A percentile compares a stretch with the other conserved stretches of the same genome.
These are phyloP conservation scores for Didymosphaeria variabile DNA, from an alignment of 2,329 filamentous ascomycete species.

Conservation along the genomic window DNA sequence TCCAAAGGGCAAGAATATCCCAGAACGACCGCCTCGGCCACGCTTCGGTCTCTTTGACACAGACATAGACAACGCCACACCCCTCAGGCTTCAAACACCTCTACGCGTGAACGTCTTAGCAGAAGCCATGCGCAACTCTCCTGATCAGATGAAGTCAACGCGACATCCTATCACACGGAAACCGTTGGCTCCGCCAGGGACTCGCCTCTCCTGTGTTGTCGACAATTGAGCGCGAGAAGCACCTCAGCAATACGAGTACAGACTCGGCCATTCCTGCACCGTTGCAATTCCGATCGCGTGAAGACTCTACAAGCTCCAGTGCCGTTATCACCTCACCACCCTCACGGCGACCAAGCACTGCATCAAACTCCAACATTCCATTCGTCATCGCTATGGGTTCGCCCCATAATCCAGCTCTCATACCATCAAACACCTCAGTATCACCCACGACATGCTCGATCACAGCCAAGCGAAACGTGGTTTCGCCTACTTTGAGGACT, in stretches of 20 bases:
- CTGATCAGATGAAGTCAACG: slow-evolving; percentile 12
- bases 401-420: slow-evolving; percentile 41
- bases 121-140: slow-evolving; percentile 33
- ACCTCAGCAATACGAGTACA: slow-evolving; percentile 9
- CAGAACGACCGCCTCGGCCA: slow-evolving; percentile 37
- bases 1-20: slow-evolving; percentile 28
- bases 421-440: slow-evolving; percentile 27
- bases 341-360: slow-evolving; percentile 27
- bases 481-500: slow-evolving; percentile 26
- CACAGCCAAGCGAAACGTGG: slow-evolving; percentile 29
- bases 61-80: neutral
- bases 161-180: slow-evolving; percentile 10
- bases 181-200: slow-evolving; percentile 8
- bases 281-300: slow-evolving; percentile 21
- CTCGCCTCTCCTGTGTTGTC: neutral
- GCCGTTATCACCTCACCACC: slow-evolving; percentile 12
- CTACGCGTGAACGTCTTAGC: slow-evolving; percentile 33
- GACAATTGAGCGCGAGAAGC: neutral
- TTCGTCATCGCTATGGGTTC: slow-evolving; percentile 44
- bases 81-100: slow-evolving; percentile 16
- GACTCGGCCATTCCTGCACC: slow-evolving; percentile 18
- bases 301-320: slow-evolving; percentile 26
- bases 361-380: slow-evolving; percentile 33
- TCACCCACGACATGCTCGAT: slow-evolving; percentile 35
- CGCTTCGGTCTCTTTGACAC: slow-evolving; percentile 34